phyloP scores from a whole-genome alignment of 2,329 filamentous ascomycete species.

The Emericellopsis cladophorae region DNA sequence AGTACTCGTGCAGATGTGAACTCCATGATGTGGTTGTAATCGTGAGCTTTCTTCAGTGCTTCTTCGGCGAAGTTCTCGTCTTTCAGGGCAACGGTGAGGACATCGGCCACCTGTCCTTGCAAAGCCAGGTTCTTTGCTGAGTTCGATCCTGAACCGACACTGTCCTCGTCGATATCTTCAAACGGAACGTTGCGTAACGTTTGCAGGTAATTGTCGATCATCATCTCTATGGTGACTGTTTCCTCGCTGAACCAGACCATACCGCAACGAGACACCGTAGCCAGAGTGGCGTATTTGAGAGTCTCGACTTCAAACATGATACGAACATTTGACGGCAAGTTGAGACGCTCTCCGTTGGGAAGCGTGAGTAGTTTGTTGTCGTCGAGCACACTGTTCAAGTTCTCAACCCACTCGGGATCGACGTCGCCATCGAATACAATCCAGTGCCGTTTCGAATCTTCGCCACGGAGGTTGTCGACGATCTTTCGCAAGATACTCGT shows the following conservation, averaged over 20 bases:
- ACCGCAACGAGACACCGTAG: slow-evolving; percentile 97
- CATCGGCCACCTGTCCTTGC: slow-evolving; percentile 67
- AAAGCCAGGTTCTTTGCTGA: slow-evolving; percentile 68
- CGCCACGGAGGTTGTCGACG: slow-evolving; percentile 93
- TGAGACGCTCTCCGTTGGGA: slow-evolving; percentile 95
- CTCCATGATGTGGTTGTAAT: slow-evolving; percentile 95
- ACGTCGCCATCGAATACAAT: slow-evolving; percentile 99
- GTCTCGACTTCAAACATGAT: slow-evolving; percentile 99
- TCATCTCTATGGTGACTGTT: slow-evolving; percentile 84
- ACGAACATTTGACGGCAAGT: slow-evolving; percentile 83
- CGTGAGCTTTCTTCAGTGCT: slow-evolving; percentile 61
- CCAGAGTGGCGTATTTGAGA: slow-evolving; percentile 90
- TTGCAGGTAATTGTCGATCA: slow-evolving; percentile 84
- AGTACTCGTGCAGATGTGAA: slow-evolving; percentile 86
- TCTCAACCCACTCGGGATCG: slow-evolving; percentile 98
- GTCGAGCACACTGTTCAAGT: slow-evolving; percentile 97
- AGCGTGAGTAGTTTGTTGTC: slow-evolving; percentile 97
- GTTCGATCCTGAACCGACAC: slow-evolving; percentile 60
- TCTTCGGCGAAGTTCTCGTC: slow-evolving; percentile 71
- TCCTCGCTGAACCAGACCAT: slow-evolving; percentile 99
- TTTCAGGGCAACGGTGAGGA: slow-evolving; percentile 63
- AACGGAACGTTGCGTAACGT: slow-evolving; percentile 73
- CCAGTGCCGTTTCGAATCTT: slow-evolving; percentile 96
- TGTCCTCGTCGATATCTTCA: slow-evolving; percentile 92
- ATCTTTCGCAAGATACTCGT: slow-evolving; percentile 97